Base-by-base conservation (phyloP, 2,329 filamentous ascomycete genomes). In the Fusarium proliferatum region DNA sequence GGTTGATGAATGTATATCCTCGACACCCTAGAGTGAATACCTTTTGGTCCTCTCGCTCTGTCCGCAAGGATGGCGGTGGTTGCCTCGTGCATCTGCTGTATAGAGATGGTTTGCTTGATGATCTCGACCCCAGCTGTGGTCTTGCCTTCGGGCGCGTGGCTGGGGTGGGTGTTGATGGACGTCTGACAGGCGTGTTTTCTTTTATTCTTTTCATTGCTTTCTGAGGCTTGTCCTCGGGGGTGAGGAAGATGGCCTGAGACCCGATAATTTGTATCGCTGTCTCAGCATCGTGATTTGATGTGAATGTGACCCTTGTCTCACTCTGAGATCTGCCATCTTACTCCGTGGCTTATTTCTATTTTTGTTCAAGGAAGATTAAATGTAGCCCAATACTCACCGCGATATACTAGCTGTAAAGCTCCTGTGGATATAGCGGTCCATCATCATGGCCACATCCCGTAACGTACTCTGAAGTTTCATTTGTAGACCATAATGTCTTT, bases 101-200 rank as follows among this genome's bases (percentile, higher is more conserved):
- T 90, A 95, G 92, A 92, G 89, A 91, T 34, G 48, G 92, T 91
- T 92, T 91, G 75, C 65, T 83, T 94, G 93, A 96, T 96, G 94
- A 97, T 96, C 94, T 96, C 93, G 88, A 91, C 93, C 93, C 92
- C 85, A 87, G 83, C 82, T 81, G 86, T 83, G 85, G 88, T 92
- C 88, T 89, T 89, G 91, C 90, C 90, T 91, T 95, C 86, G 93
- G 93, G 91, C 92, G 89, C 89, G 86, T 84, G 86, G 85, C 84
- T 87, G 86, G 92, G 93, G 93, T 93, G 93, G 93, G 93, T 90
- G 88, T 89, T 87, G 93, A 93, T 88, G 92, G 92, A 93, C 89
- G 93, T 95, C 94, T 96, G 94, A 96, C 94, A 94, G 93, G 88
- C 83, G 76, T 82, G 63, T 74, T 81, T 87, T 23, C 23, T 23